These are phyloP conservation scores for Cystobasidium onofrii DNA, from an alignment of 768 basidiomycete species.

Conservation along the genomic window DNA sequence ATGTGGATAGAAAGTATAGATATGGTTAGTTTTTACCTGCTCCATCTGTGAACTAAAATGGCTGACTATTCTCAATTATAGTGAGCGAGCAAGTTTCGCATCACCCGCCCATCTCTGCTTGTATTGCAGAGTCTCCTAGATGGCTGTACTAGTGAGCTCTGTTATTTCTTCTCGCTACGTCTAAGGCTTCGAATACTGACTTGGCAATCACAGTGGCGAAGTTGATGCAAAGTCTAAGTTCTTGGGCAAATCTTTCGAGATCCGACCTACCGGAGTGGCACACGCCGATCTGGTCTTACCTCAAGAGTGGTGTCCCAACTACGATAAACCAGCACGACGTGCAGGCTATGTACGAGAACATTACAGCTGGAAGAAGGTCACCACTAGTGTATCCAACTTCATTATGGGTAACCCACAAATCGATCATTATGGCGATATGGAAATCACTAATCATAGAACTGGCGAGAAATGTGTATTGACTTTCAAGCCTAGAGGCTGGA, in stretches of 20 bases:
- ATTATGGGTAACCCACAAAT: slow-evolving; percentile 81
- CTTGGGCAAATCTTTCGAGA: slow-evolving; percentile 93
- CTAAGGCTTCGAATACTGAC: neutral
- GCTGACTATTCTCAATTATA: neutral
- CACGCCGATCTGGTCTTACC: slow-evolving; percentile 77
- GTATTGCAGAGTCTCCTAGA: slow-evolving; percentile 78
- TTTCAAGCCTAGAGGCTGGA: slow-evolving; percentile 94
- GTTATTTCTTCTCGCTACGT: slow-evolving; percentile 53
- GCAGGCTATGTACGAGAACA: slow-evolving; percentile 65
- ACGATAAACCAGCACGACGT: slow-evolving; percentile 50
- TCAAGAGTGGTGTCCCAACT: slow-evolving; percentile 55
- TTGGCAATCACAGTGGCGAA: slow-evolving; percentile 47
- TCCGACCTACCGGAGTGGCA: slow-evolving; percentile 86
- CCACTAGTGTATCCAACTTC: slow-evolving; percentile 76
- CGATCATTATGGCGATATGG: slow-evolving; percentile 91
- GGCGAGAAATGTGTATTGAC: slow-evolving; percentile 77
- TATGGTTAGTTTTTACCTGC: slow-evolving; percentile 57
- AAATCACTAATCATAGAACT: slow-evolving; percentile 75
- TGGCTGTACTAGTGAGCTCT: slow-evolving; percentile 65
- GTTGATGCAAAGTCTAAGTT: slow-evolving; percentile 97
- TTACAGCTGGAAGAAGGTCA: slow-evolving; percentile 92
- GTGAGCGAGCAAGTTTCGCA: slow-evolving; percentile 81
- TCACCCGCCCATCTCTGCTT: slow-evolving; percentile 93
- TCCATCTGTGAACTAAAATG: neutral
- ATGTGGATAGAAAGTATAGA: slow-evolving; percentile 75